Conservation (phyloP, 257 asterid genomes). For the Ballota nigra region DNA sequence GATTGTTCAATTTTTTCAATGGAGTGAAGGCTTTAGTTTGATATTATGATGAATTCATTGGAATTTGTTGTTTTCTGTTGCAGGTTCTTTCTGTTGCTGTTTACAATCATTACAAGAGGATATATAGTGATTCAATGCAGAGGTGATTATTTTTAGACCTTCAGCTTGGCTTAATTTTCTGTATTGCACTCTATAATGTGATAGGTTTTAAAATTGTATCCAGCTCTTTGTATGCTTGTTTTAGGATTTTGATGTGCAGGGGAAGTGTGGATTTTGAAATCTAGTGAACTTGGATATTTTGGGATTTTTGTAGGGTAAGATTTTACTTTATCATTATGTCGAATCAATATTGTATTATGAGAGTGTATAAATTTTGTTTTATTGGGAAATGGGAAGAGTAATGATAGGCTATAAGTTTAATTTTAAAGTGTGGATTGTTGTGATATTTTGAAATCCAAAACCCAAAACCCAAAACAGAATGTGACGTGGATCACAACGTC, state of each 20-base stretch:
- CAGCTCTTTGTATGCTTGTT: not conserved
- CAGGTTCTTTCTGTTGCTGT: conserved; percentile 99
- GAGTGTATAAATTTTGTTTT: not conserved
- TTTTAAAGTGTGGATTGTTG: not conserved
- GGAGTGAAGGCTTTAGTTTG: conserved; percentile 2
- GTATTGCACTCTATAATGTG: conserved; percentile 3
- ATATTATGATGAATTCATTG: not conserved
- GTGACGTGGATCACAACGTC: not conserved
- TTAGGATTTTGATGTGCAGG: too few relatives aligned
- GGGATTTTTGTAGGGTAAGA: too few relatives aligned
- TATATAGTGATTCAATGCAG: conserved; percentile 61
- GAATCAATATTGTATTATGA: not conserved
- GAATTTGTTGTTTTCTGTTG: conserved; percentile 19
- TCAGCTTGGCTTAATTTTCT: conserved; percentile 10
- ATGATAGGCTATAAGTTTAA: not conserved
- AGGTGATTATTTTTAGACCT: conserved; percentile 63
- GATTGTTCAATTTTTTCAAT: not conserved
- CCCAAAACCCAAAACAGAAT: not conserved
- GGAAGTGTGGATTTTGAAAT: too few relatives aligned
- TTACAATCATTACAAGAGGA: conserved; percentile 98
- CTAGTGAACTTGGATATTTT: not conserved
- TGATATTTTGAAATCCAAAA: not conserved
- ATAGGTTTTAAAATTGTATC: not conserved
- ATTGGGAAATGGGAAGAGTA: not conserved
- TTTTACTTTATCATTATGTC: too few relatives aligned